Percentiles rank a stretch among this genome's conserved stretches.
Conservation (phyloP, 805 yeast species). For the Yarrowia bubula region DNA sequence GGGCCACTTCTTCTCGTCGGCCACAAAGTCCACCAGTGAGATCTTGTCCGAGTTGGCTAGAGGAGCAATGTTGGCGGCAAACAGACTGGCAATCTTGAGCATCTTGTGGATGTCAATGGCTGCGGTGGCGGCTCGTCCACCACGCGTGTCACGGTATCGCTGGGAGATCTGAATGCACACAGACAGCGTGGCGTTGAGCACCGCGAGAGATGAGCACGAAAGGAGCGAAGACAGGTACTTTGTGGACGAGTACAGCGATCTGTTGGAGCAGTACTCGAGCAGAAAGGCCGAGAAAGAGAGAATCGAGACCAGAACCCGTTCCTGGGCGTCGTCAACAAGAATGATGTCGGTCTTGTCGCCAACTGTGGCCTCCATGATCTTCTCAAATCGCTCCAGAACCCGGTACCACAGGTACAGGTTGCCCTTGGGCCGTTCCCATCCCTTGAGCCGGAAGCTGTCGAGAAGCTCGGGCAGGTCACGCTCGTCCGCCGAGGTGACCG, state of each 20-base stretch:
- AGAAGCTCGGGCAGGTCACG: slow-evolving; percentile 46
- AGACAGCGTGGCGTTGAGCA: slow-evolving; percentile 59
- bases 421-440: slow-evolving; percentile 64
- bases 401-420: slow-evolving; percentile 76
- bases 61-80: slow-evolving; percentile 33
- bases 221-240: slow-evolving; percentile 59
- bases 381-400: slow-evolving; percentile 72
- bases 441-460: slow-evolving; percentile 38
- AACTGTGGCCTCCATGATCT: slow-evolving; percentile 54
- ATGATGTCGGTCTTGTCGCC: slow-evolving; percentile 37
- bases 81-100: slow-evolving; percentile 49
- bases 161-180: slow-evolving; percentile 61
- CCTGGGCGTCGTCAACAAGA: slow-evolving; percentile 49
- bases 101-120: slow-evolving; percentile 46
- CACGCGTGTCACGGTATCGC: slow-evolving; percentile 51
- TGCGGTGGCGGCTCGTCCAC: slow-evolving; percentile 47
- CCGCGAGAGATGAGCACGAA: slow-evolving; percentile 56
- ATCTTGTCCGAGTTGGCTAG: slow-evolving; percentile 32
- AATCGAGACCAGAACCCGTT: slow-evolving; percentile 48
- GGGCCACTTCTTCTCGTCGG: slow-evolving; percentile 32
- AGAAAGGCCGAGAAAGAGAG: slow-evolving; percentile 61
- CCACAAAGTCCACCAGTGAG: slow-evolving; percentile 34
- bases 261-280: slow-evolving; percentile 65
- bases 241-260: slow-evolving; percentile 64
- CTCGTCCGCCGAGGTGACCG: slow-evolving; percentile 37